Evolutionary conservation across 768 basidiomycete species (phyloP), one percentile per base, ranked within the genome.

Genomic region (Tephrocybe sp.): DNA sequence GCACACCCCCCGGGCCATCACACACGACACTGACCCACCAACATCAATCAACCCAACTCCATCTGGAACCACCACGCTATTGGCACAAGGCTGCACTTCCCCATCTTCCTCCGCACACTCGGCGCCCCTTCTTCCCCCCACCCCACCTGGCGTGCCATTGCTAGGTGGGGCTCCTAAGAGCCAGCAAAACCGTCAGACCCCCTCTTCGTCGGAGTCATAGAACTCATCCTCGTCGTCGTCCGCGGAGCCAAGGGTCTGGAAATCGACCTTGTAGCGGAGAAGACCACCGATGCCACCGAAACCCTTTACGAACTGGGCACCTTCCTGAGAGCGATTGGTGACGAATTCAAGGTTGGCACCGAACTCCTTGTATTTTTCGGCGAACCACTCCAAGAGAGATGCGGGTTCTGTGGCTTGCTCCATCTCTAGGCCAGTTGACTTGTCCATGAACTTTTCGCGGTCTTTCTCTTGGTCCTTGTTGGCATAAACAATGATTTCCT

Each of bases 211-310:
- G 55, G 83, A 82, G 52, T 86, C 86, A 63, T 78, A 83, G 69
- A 89, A 92, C 73, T 91, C 89, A 69, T 93, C 90, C 61, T 91
- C 90, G 25, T 88, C 89, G 25, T 92, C 89, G 58, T 92, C 90
- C 19, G 83, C 55, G 39, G 76, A 73, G 18, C 80, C 76, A 34
- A 98, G 76, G 65, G 87, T 89, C 58, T 79, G 78, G 71, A 98
- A 91, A 72, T 97, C 95, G 60, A 98, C 93, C 75, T 98, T 98
- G 83, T 99, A 99, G 42, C 95, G 82, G 50, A 97, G 72, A 52
- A 97, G 75, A 24, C 94, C 95, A 23, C 97, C 95, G 58, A 99
- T 97, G 21, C 97, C 95, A 68, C 95, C 95, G 61, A 99, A 98
- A 34, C 95, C 95, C 67, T 94, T 95, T 61, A 95, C 93, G 73